Percentiles rank a stretch among this genome's conserved stretches.
Conservation (phyloP, 225 moss, liverwort and hornwort genomes). For the Lunularia cruciata region DNA sequence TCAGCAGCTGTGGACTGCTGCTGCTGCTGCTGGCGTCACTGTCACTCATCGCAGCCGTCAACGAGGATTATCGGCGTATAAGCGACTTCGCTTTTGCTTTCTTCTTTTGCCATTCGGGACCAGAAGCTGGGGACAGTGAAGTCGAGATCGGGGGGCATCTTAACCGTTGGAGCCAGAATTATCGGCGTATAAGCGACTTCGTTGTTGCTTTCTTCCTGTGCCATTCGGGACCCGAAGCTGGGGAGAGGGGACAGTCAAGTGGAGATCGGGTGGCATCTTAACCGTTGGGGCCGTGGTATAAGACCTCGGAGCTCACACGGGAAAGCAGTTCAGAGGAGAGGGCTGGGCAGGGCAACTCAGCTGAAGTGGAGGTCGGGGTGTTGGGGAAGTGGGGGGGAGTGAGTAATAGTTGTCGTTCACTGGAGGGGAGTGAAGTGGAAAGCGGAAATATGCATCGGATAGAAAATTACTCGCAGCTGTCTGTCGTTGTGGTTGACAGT, state of each 20-base stretch:
- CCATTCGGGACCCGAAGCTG: not conserved
- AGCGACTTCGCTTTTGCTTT: not conserved
- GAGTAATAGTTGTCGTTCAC: too few species aligned
- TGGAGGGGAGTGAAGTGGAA: not conserved
- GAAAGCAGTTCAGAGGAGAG: too few species aligned
- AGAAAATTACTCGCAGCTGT: not conserved
- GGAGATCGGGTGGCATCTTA: not conserved
- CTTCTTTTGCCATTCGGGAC: not conserved
- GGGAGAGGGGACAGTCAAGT: too few species aligned
- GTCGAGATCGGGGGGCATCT: too few species aligned
- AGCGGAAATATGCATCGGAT: not conserved
- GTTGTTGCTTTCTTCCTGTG: not conserved
- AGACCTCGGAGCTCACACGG: too few species aligned
- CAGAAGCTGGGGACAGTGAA: too few species aligned
- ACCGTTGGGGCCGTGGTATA: too few species aligned
- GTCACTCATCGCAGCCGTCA: not conserved
- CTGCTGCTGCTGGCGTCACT: slow-evolving; percentile 1
- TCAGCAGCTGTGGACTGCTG: too few species aligned
- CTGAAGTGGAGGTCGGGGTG: too few species aligned
- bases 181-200: not conserved
- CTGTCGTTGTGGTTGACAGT: not conserved
- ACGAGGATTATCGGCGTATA: too few species aligned
- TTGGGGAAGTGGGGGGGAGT: too few species aligned
- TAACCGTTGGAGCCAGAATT: too few species aligned
- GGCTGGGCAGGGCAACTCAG: not conserved